Percentiles rank a stretch among this genome's conserved stretches.
Evolutionary conservation across 2,329 filamentous ascomycete genomes (phyloP).

Genomic region (Aspergillus piperis): DNA sequence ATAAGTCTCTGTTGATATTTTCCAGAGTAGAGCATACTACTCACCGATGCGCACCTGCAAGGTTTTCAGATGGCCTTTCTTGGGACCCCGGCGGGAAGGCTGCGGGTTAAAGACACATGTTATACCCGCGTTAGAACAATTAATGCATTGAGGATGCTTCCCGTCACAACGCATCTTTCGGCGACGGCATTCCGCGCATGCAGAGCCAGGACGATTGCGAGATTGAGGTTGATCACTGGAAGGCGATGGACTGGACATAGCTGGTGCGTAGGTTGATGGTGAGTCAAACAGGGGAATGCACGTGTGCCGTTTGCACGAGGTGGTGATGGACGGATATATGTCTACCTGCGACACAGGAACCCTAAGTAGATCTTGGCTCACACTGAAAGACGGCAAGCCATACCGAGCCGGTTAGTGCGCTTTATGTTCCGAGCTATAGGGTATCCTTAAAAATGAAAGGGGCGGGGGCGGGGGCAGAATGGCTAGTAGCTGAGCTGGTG

Average conservation of each 20-base stretch:
- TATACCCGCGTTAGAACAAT: not conserved
- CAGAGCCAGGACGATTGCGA: slow-evolving; percentile 15
- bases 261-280: not conserved
- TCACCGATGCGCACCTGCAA: slow-evolving; percentile 11
- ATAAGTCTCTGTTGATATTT: not conserved
- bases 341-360: not conserved
- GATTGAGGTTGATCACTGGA: not conserved
- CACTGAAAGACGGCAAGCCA: not conserved
- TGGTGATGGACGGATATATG: not conserved
- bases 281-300: no score
- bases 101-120: slow-evolving; percentile 7
- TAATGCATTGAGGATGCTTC: slow-evolving; percentile 10
- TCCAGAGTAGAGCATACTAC: not conserved
- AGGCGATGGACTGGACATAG: not conserved
- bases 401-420: not conserved
- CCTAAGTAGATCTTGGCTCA: not conserved
- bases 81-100: slow-evolving; percentile 7
- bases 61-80: slow-evolving; percentile 10
- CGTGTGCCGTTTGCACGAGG: not conserved
- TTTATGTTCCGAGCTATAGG: not conserved
- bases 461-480: no score
- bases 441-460: not conserved
- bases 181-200: slow-evolving; percentile 16
- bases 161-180: slow-evolving; percentile 16
- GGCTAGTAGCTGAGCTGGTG: not conserved